Conservation (phyloP, 1,284 basidiomycete species). For the Ganoderma sinense region DNA sequence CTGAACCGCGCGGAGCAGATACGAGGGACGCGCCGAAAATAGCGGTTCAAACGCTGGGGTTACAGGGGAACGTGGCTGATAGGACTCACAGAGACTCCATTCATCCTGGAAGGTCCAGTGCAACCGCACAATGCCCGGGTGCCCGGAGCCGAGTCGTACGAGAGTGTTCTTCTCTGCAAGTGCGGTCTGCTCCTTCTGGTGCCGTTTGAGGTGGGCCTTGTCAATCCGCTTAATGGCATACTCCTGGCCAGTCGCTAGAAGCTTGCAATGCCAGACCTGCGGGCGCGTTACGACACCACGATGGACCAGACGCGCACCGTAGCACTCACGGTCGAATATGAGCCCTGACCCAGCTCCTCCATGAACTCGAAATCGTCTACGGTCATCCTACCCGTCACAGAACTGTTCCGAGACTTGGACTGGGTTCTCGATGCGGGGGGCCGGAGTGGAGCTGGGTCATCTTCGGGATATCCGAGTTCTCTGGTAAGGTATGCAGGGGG, state of each 20-base stretch:
- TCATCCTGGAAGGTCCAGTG: conserved; percentile 89
- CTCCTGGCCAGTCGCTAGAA: conserved; percentile 63
- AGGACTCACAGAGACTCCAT: conserved; percentile 81
- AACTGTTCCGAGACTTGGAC: conserved; percentile 54
- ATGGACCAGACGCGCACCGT: conserved; percentile 19
- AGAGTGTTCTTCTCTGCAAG: conserved; percentile 72
- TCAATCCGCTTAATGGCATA: conserved; percentile 84
- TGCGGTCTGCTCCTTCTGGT: conserved; percentile 71
- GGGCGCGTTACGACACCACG: conserved; percentile 26
- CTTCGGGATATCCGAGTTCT: conserved; percentile 59
- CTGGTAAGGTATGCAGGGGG: conserved; percentile 68
- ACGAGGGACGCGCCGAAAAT: neutral
- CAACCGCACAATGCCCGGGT: conserved; percentile 85
- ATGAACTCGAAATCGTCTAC: conserved; percentile 77
- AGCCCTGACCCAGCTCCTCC: conserved; percentile 77
- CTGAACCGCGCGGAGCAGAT: conserved; percentile 50
- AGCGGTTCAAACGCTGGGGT: conserved; percentile 14
- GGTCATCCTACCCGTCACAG: conserved; percentile 50
- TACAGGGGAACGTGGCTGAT: neutral
- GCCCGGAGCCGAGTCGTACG: conserved; percentile 67
- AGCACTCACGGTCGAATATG: conserved; percentile 74
- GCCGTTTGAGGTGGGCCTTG: conserved; percentile 75
- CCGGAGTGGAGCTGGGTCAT: conserved; percentile 37
- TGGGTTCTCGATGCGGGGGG: conserved; percentile 43
- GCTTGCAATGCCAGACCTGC: conserved; percentile 68